Evolutionary conservation across 83 land plant species (phyloP).

Genomic region (Picea engelmannii): DNA sequence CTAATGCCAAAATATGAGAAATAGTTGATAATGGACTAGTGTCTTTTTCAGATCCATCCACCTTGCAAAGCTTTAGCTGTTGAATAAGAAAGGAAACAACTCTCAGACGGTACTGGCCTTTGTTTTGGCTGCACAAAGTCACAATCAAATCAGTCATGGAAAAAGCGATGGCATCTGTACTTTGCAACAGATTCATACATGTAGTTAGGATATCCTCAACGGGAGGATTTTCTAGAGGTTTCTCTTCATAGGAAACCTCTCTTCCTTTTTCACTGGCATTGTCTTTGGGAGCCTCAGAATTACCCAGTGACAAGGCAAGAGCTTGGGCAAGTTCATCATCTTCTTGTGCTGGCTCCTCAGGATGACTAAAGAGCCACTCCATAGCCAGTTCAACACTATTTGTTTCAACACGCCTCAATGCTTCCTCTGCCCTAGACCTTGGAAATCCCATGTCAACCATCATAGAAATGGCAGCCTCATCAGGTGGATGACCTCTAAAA

Average conservation of each 20-base stretch:
- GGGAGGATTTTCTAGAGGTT: constrained; percentile 52
- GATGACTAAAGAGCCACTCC: constrained; percentile 20
- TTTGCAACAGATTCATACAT: constrained; percentile 71
- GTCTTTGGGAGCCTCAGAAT: constrained; percentile 54
- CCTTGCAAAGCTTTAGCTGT: constrained; percentile 66
- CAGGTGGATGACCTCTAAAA: constrained; percentile 72
- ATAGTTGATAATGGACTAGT: constrained; percentile 50
- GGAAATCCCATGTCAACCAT: constrained; percentile 98
- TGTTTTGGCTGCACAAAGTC: constrained; percentile 74
- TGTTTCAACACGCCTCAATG: constrained; percentile 69
- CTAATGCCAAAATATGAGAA: constrained; percentile 81
- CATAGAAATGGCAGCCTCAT: constrained; percentile 79
- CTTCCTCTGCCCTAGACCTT: constrained; percentile 89
- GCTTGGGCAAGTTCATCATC: constrained; percentile 96
- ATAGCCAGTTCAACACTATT: constrained; percentile 96
- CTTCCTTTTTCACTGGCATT: constrained; percentile 44
- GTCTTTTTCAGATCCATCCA: constrained; percentile 48
- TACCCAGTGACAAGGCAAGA: constrained; percentile 84
- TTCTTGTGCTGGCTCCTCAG: constrained; percentile 87
- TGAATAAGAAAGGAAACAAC: constrained; percentile 67
- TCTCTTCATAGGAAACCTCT: constrained; percentile 50
- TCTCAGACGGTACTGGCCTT: constrained; percentile 72
- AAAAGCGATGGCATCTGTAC: constrained; percentile 74
- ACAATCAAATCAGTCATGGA: constrained; percentile 87
- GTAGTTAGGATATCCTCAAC: constrained; percentile 78